Base-by-base conservation (phyloP, 2,329 filamentous ascomycete genomes). In the Trichoderma simmonsii region DNA sequence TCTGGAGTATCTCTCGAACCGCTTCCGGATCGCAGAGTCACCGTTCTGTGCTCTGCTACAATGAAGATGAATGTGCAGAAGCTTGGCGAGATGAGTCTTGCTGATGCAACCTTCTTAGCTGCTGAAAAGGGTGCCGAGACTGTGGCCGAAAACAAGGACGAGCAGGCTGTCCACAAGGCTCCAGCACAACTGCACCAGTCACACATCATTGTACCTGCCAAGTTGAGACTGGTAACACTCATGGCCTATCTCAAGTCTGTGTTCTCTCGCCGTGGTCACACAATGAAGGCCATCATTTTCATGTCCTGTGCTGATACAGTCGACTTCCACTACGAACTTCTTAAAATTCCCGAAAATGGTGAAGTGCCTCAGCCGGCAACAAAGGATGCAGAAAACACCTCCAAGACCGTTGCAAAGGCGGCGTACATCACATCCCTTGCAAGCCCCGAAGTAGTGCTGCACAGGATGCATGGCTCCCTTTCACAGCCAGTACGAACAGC, bases 41-140 rank as follows among this genome's bases (percentile, higher is more conserved):
- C 96, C 0, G 87, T 99, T 4, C 87, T 99, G 3, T 99, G 96
- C 81, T 99, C 96, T 4, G 96, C 96, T 3, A 99, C 96, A 0
- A 93, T 99, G 91, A 98, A 98, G 84, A 95, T 97, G 90, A 96
- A 95, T 77, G 96, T 98, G 1, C 95, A 98, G 80, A 92, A 92
- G 76, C 85, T 99, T 6, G 95, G 95, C 56, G 94, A 98, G 79
- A 97, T 98, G 83, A 97, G 94, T 84, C 85, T 99, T 80, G 95
- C 97, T 77, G 94, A 98, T 77, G 95, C 96, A 0, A 88, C 94
- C 1, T 94, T 97, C 79, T 92, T 99, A 76, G 91, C 93, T 68
- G 91, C 92, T 0, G 84, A 87, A 36, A 88, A 88, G 75, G 84
- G 83, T 24, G 80, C 84, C 6, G 82, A 83, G n/a, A 84, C 86